These are phyloP conservation scores for Cercospora berteroae DNA, from an alignment of 2,329 filamentous ascomycete species.

Conservation along the genomic window DNA sequence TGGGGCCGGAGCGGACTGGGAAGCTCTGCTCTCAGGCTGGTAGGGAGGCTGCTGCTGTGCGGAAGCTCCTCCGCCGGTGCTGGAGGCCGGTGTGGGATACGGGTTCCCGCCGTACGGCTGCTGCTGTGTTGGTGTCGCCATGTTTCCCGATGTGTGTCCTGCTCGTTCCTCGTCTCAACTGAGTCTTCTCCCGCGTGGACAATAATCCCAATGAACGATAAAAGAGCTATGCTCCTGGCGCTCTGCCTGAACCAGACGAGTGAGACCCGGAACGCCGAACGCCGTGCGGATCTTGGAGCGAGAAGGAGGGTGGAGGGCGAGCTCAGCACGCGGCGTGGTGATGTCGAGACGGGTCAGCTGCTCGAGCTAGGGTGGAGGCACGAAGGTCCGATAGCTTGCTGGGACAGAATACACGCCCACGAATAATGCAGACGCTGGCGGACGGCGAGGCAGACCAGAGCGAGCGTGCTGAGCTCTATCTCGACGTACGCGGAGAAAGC, in stretches of 20 bases:
- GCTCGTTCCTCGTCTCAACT: constrained; percentile 6
- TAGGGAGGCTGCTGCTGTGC: constrained; percentile 26
- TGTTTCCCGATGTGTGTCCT: constrained; percentile 17
- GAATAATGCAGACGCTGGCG: not conserved
- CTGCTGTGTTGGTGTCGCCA: constrained; percentile 34
- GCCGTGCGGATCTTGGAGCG: constrained; percentile 20
- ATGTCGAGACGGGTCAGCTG: constrained; percentile 15
- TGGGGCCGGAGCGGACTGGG: constrained; percentile 21
- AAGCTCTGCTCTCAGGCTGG: constrained; percentile 23
- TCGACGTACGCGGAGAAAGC: constrained; percentile 1
- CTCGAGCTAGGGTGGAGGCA: constrained; percentile 3
- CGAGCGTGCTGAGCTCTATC: constrained; percentile 3
- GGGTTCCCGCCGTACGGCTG: constrained; percentile 29
- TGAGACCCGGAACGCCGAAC: constrained; percentile 25
- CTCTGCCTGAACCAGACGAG: not conserved
- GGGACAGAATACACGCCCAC: not conserved
- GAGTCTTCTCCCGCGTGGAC: not conserved
- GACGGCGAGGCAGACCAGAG: constrained; percentile 6
- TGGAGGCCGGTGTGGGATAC: constrained; percentile 30
- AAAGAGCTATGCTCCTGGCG: not conserved
- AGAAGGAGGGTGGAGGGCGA: constrained; percentile 15
- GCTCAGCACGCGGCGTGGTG: constrained; percentile 2
- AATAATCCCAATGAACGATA: constrained; percentile 4
- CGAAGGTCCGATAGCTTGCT: constrained; percentile 1
- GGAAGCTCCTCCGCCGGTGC: constrained; percentile 18